Conservation (phyloP, 2,329 filamentous ascomycete genomes). For the Beauveria bassiana region DNA sequence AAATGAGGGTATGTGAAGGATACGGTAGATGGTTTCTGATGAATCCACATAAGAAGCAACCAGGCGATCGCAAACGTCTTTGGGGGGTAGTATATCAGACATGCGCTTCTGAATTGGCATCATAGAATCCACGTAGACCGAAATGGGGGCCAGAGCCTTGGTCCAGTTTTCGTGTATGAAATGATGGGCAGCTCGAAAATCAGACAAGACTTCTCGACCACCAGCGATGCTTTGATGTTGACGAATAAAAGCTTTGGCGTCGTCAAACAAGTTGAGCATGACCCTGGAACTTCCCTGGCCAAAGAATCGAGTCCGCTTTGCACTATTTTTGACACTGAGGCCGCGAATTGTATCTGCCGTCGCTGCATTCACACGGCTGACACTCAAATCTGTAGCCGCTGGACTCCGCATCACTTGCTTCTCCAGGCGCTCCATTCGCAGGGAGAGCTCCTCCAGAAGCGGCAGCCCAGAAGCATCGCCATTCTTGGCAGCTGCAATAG, state of each 20-base stretch:
- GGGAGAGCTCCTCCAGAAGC: slow-evolving; percentile 39
- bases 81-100: slow-evolving; percentile 47
- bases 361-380: slow-evolving; percentile 25
- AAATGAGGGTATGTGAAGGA: slow-evolving; percentile 46
- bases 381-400: slow-evolving; percentile 28
- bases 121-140: slow-evolving; percentile 52
- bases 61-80: slow-evolving; percentile 42
- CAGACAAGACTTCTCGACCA: slow-evolving; percentile 35
- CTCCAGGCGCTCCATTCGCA: slow-evolving; percentile 47
- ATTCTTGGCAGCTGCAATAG: slow-evolving; percentile 20
- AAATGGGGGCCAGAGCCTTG: slow-evolving; percentile 41
- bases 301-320: slow-evolving; percentile 41
- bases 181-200: slow-evolving; percentile 40
- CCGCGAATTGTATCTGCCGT: slow-evolving; percentile 40
- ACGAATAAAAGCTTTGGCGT: slow-evolving; percentile 44
- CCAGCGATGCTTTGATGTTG: slow-evolving; percentile 32
- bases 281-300: slow-evolving; percentile 47
- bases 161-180: slow-evolving; percentile 39
- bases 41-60: slow-evolving; percentile 41
- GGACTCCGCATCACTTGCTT: slow-evolving; percentile 38
- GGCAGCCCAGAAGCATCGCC: slow-evolving; percentile 25
- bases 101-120: slow-evolving; percentile 50
- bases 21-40: slow-evolving; percentile 45
- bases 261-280: slow-evolving; percentile 47
- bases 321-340: slow-evolving; percentile 40